These are phyloP conservation scores for Hypoxylon sp. DNA, from an alignment of 2,329 filamentous ascomycete genomes.

Conservation along the genomic window DNA sequence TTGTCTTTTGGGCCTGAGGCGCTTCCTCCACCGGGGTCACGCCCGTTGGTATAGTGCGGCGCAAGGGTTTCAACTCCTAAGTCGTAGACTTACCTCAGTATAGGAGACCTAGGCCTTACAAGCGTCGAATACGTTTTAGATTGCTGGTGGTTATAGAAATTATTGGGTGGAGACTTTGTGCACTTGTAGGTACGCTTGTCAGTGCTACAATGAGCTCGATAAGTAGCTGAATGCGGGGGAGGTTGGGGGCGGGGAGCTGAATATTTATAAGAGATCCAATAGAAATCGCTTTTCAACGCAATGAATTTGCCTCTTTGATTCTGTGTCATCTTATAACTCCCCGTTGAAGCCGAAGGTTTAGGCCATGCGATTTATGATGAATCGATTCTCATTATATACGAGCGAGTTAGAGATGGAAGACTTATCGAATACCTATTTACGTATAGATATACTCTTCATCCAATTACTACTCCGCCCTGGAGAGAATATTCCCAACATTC, in stretches of 20 bases:
- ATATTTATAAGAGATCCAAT: conserved; percentile 25
- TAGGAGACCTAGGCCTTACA: neutral
- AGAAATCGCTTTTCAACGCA: conserved; percentile 8
- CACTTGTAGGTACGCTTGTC: conserved; percentile 10
- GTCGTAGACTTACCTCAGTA: neutral
- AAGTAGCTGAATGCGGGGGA: conserved; percentile 18
- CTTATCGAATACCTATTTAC: neutral
- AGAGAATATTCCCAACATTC: neutral
- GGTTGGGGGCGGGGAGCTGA: neutral
- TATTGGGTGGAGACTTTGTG: conserved; percentile 6
- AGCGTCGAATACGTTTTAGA: conserved; percentile 5
- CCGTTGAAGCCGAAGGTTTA: neutral
- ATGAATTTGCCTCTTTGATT: neutral
- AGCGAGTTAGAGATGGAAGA: neutral
- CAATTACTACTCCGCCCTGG: no score
- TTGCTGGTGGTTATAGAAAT: conserved; percentile 9
- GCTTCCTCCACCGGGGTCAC: conserved; percentile 57
- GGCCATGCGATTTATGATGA: neutral
- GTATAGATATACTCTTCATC: neutral
- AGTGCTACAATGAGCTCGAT: conserved; percentile 10
- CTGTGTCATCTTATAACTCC: neutral
- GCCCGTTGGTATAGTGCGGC: conserved; percentile 10
- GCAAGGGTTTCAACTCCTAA: conserved; percentile 3
- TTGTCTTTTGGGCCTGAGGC: conserved; percentile 75
- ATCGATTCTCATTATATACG: neutral